These are phyloP conservation scores for Coemansia sp. DNA, from an alignment of 192 early-diverging fungal genomes.

Conservation along the genomic window DNA sequence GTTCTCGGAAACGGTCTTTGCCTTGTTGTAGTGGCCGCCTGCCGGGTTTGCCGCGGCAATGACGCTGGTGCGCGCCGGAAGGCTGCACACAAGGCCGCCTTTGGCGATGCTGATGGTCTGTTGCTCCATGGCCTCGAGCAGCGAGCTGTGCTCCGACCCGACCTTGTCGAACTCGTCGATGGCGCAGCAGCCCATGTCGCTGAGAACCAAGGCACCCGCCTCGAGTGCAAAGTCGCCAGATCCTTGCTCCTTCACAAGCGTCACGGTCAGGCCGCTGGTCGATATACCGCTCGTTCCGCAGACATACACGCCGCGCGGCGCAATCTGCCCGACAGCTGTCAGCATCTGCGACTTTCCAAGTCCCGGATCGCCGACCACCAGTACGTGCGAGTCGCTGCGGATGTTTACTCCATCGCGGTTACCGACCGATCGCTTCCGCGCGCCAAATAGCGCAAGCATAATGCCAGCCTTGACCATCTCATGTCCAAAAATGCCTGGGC, in stretches of 20 bases:
- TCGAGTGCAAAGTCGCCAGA: conserved; percentile 78
- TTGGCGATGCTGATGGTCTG: conserved; percentile 86
- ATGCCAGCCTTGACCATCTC: conserved; percentile 85
- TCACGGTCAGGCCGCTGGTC: conserved; percentile 69
- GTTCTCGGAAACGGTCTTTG: conserved; percentile 81
- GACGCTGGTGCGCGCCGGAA: conserved; percentile 80
- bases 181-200: conserved; percentile 84
- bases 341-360: conserved; percentile 86
- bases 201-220: conserved; percentile 81
- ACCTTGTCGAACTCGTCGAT: conserved; percentile 95
- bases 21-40: conserved; percentile 83
- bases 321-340: conserved; percentile 74
- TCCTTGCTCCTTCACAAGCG: conserved; percentile 68
- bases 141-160: conserved; percentile 72
- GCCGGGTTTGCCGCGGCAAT: conserved; percentile 89
- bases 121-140: conserved; percentile 87
- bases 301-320: conserved; percentile 78
- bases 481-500: conserved; percentile 79
- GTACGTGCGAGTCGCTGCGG: conserved; percentile 68
- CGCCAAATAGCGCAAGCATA: conserved; percentile 75
- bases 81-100: conserved; percentile 78
- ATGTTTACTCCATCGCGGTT: conserved; percentile 52
- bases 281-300: conserved; percentile 70
- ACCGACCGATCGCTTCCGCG: conserved; percentile 34
- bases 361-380: conserved; percentile 84